Evolutionary conservation across 148 eudicot genomes (phyloP).

Genomic region (Arbutus unedo): DNA sequence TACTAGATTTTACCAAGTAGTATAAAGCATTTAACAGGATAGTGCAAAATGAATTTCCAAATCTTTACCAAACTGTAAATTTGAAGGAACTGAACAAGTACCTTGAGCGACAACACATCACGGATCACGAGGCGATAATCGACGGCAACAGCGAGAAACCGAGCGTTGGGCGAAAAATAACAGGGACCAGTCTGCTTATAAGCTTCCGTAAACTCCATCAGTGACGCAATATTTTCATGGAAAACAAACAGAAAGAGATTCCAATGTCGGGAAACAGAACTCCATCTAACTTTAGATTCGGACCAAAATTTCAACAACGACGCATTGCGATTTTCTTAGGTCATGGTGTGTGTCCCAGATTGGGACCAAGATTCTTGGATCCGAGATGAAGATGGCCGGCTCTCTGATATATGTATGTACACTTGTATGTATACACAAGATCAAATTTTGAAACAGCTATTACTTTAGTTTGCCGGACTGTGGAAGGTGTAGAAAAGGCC

Average conservation of each 20-base stretch:
- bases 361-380: not conserved
- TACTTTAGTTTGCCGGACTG: not conserved
- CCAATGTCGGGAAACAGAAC: not conserved
- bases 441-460: not conserved
- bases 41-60: not conserved
- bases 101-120: slow-evolving; percentile 79
- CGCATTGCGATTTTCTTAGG: not conserved
- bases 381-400: not conserved
- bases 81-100: slow-evolving; percentile 12
- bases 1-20: no score
- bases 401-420: not conserved
- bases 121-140: slow-evolving; percentile 96
- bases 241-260: not conserved
- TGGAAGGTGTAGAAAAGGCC: not conserved
- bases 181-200: slow-evolving; percentile 84
- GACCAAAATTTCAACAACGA: not conserved
- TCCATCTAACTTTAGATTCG: not conserved
- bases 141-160: slow-evolving; percentile 74
- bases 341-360: not conserved
- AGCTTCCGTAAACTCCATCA: slow-evolving; percentile 90
- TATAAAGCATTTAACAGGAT: not conserved
- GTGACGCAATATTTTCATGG: not conserved
- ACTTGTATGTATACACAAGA: not conserved
- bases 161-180: slow-evolving; percentile 79
- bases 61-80: not conserved